Conservation (phyloP, 495 filamentous ascomycete genomes). For the Saxispiralis lemnorum region DNA sequence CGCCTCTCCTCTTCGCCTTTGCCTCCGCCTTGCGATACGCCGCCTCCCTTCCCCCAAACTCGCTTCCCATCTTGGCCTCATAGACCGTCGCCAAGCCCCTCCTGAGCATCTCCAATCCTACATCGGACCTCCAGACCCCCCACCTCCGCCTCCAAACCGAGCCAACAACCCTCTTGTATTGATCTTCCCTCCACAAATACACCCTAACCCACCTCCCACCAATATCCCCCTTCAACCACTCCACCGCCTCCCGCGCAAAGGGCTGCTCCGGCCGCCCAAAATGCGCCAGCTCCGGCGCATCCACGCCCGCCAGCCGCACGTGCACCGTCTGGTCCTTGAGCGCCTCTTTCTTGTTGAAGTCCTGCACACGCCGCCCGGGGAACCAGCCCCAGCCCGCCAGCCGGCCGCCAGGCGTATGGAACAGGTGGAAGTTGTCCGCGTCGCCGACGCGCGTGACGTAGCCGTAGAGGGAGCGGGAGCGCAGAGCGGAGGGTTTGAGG, state of each 20-base stretch:
- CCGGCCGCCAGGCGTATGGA: constrained; percentile 80
- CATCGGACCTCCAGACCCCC: constrained; percentile 46
- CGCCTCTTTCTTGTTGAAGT: not conserved
- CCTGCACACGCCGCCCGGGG: constrained; percentile 48
- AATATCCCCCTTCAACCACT: constrained; percentile 61
- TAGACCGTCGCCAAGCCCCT: constrained; percentile 74
- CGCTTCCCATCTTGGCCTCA: constrained; percentile 71
- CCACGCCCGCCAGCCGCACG: constrained; percentile 74
- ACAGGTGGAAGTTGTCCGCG: constrained; percentile 84
- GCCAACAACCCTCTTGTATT: constrained; percentile 80
- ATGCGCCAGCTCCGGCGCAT: constrained; percentile 83
- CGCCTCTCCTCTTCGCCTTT: constrained; percentile 46
- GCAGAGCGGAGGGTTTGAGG: constrained; percentile 52
- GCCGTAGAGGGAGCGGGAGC: constrained; percentile 58
- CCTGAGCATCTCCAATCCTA: constrained; percentile 76
- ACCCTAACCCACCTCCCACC: constrained; percentile 56
- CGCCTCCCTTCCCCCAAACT: constrained; percentile 56
- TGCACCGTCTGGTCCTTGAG: constrained; percentile 40
- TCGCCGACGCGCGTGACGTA: constrained; percentile 86
- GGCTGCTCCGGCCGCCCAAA: constrained; percentile 82
- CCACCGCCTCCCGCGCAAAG: constrained; percentile 56
- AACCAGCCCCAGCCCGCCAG: constrained; percentile 84
- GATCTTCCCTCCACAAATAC: constrained; percentile 65
- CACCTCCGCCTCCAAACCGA: constrained; percentile 40
- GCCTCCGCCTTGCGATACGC: constrained; percentile 56